These are phyloP conservation scores for Cercophora newfieldiana DNA, from an alignment of 495 filamentous ascomycete genomes.

Conservation along the genomic window DNA sequence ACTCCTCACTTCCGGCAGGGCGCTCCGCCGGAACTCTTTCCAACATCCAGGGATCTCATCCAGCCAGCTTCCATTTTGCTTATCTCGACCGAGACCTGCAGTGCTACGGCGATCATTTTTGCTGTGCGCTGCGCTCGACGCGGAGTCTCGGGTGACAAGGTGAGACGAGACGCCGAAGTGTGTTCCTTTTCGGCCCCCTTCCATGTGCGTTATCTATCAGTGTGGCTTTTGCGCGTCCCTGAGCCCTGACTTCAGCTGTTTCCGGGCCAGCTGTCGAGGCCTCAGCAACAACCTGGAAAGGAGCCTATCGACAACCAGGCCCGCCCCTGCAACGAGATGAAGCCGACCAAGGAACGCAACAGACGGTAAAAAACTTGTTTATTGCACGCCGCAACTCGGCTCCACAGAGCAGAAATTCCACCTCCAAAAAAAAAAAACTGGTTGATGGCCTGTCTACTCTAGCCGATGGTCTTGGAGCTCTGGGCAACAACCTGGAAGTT, in stretches of 20 bases:
- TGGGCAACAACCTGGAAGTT: not conserved
- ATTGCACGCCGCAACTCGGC: not conserved
- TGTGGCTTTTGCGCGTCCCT: not conserved
- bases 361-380: not conserved
- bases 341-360: not conserved
- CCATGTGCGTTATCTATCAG: not conserved
- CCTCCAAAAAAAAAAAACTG: not conserved
- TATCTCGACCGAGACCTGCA: not conserved
- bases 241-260: not conserved
- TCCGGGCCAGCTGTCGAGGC: not conserved
- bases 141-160: not conserved
- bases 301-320: not conserved
- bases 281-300: not conserved
- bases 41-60: not conserved
- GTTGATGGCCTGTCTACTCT: not conserved
- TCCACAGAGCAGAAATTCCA: not conserved
- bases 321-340: not conserved
- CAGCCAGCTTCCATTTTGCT: not conserved
- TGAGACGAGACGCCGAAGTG: not conserved
- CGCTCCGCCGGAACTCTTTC: not conserved
- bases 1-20: not conserved
- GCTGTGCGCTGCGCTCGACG: not conserved
- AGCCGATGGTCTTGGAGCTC: too few species aligned
- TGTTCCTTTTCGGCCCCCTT: not conserved
- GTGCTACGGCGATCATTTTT: not conserved